A percentile compares a stretch with the other conserved stretches of the same genome.
These are phyloP conservation scores for Candida xyloterini DNA, from an alignment of 805 yeast species.

Conservation along the genomic window DNA sequence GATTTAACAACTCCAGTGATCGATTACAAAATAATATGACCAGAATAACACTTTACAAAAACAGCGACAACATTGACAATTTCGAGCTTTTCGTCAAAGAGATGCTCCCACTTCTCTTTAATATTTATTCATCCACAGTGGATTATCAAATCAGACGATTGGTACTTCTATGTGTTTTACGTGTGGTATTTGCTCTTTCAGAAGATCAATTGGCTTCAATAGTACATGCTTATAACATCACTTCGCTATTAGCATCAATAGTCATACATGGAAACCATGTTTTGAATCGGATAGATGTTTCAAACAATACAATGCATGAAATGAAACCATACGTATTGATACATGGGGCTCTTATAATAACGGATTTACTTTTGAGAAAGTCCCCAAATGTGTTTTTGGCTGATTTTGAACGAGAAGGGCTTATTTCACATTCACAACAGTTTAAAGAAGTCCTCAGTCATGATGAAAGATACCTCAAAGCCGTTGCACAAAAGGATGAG, in stretches of 20 bases:
- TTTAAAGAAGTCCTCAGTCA: conserved; percentile 30
- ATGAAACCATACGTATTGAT: conserved; percentile 41
- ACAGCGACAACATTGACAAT: conserved; percentile 17
- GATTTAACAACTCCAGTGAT: conserved; percentile 26
- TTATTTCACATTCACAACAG: conserved; percentile 47
- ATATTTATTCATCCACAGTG: conserved; percentile 69
- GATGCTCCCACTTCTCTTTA: conserved; percentile 52
- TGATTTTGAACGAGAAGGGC: conserved; percentile 68
- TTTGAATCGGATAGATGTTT: conserved; percentile 15
- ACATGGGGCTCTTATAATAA: conserved; percentile 49
- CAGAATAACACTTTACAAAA: conserved; percentile 33
- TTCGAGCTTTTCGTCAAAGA: conserved; percentile 39
- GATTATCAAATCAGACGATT: conserved; percentile 61
- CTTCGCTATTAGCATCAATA: conserved; percentile 55
- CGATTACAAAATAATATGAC: conserved; percentile 28
- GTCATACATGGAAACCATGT: conserved; percentile 50
- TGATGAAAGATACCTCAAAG: conserved; percentile 12
- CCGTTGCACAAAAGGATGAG: not conserved
- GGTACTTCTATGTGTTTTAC: conserved; percentile 50
- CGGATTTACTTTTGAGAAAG: conserved; percentile 42
- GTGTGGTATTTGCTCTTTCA: conserved; percentile 45
- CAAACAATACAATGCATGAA: conserved; percentile 15
- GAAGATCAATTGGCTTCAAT: conserved; percentile 30
- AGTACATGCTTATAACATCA: conserved; percentile 38
- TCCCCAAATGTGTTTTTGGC: conserved; percentile 43